Base-by-base conservation (phyloP, 2,329 filamentous ascomycete genomes). In the Mycosphaerella arachidis region DNA sequence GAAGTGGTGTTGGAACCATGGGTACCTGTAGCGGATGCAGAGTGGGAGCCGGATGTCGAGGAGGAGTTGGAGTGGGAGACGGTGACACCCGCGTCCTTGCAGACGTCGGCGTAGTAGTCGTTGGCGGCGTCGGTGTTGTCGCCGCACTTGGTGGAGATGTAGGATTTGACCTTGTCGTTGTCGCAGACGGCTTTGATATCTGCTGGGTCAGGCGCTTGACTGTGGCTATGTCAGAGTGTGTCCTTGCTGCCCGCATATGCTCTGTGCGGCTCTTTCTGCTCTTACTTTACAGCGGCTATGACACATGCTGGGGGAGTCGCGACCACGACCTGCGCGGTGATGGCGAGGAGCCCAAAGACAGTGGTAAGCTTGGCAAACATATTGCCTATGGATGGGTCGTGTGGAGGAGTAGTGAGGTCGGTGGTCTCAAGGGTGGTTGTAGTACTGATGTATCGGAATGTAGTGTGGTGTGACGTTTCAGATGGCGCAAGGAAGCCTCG, bases 231-330 rank as follows among this genome's bases (percentile, higher is more conserved):
- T 58, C 46, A 59, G 53, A 2, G 12, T 9, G n/a, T n/a, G 12
- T 46, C 3, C 37, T 18, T 58, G 30, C 29, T 48, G n/a, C 53
- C 29, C 43, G 37, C 43, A 33, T 54, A 29, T n/a, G 13, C 60
- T 57, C 31, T 58, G 20, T 43, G 57, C 48, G 24, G 10, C 18
- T 33, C 37, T 53, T 40, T 48, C 12, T 27, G 20, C 30, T 48
- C 77, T 63, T 76, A 82, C 80, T 80, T 80, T 65, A 83, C 74
- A 40, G 78, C 80, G 46, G 73, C 74, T 48, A 83, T 73, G 50
- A 84, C 73, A 70, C 81, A 84, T 56, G 78, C 78, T 30, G 80
- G 80, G 50, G 81, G 77, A 30, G 74, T 67, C n/a, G 75, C 73
- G 58, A 75, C 72, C 59, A 74, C 74, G 59, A 77, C 70, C 57